These are phyloP conservation scores for Eucommia ulmoides DNA, from an alignment of 257 asterid species.

Conservation along the genomic window DNA sequence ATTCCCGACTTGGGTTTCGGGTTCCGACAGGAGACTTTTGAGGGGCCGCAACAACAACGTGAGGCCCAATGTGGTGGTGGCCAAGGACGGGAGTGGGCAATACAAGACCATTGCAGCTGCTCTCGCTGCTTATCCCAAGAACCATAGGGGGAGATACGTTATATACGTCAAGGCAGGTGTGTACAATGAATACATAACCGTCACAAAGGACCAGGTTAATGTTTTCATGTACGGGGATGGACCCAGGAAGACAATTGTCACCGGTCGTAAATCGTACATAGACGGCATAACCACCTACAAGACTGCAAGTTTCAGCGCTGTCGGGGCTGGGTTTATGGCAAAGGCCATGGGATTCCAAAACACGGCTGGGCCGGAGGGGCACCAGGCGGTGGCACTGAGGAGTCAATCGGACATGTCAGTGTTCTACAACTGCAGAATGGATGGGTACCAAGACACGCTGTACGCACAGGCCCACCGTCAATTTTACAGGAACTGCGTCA, in stretches of 20 bases:
- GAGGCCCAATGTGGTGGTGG: slow-evolving; percentile 28
- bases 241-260: slow-evolving; percentile 23
- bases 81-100: slow-evolving; percentile 29
- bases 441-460: slow-evolving; percentile 30
- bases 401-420: slow-evolving; percentile 31
- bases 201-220: slow-evolving; percentile 21
- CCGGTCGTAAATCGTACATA: slow-evolving; percentile 21
- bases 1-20: slow-evolving; percentile 25
- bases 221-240: slow-evolving; percentile 41
- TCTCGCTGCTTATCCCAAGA: slow-evolving; percentile 23
- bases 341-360: slow-evolving; percentile 34
- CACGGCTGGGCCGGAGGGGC: slow-evolving; percentile 38
- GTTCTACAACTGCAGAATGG: slow-evolving; percentile 38
- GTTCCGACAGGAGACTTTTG: slow-evolving; percentile 23
- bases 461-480: slow-evolving; percentile 30
- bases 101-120: slow-evolving; percentile 19
- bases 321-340: slow-evolving; percentile 26
- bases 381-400: slow-evolving; percentile 41
- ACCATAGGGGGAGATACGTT: slow-evolving; percentile 19
- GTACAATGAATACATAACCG: slow-evolving; percentile 20
- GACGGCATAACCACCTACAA: slow-evolving; percentile 23
- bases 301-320: slow-evolving; percentile 26
- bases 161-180: slow-evolving; percentile 33
- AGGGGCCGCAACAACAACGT: slow-evolving; percentile 6
- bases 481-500: slow-evolving; percentile 32